phyloP scores from a whole-genome alignment of 345 rosid species.

The Firmiana major region DNA sequence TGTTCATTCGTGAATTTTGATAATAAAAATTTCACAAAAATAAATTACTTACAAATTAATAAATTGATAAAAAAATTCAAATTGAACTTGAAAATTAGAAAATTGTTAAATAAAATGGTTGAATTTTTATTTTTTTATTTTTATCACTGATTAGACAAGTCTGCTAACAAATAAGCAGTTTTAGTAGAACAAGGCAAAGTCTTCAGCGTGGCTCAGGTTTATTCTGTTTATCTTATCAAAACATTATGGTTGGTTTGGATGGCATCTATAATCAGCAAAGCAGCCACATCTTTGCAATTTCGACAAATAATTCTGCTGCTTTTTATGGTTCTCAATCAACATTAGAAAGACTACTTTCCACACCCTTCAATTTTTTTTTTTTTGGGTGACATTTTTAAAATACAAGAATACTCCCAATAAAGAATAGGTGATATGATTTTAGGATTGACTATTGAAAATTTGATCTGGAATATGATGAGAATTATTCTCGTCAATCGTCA shows the following conservation, averaged over 20 bases:
- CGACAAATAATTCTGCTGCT: not conserved
- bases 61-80: not conserved
- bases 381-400: not conserved
- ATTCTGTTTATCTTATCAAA: not conserved
- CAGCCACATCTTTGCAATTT: not conserved
- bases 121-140: too few species aligned
- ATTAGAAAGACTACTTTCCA: not conserved
- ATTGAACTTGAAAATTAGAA: not conserved
- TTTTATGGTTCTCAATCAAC: not conserved
- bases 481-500: not conserved
- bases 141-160: not conserved
- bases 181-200: not conserved
- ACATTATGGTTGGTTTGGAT: not conserved
- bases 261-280: not conserved
- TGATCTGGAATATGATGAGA: not conserved
- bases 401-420: conserved; percentile 6
- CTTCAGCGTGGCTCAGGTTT: not conserved
- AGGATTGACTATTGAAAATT: not conserved
- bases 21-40: not conserved
- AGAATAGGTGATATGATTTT: conserved; percentile 5
- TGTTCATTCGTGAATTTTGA: not conserved
- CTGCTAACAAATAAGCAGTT: not conserved
- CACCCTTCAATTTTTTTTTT: not conserved
- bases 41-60: not conserved
- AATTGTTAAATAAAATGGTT: too few species aligned